Evolutionary conservation across 2,329 filamentous ascomycete genomes (phyloP).

Genomic region (Lachnum nothofagi): DNA sequence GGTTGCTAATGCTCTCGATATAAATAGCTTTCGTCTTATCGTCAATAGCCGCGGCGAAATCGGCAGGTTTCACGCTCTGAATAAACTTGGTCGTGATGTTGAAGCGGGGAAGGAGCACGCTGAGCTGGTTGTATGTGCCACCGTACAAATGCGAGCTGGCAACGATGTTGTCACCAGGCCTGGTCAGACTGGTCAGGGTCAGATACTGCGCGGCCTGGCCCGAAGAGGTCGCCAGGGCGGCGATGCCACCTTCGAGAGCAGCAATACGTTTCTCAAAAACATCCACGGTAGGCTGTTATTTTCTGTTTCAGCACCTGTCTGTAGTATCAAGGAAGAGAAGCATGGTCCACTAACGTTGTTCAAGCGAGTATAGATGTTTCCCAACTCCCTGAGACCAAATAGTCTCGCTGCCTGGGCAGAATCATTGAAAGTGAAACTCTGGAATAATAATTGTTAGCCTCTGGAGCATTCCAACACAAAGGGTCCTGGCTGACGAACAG

Average conservation of each 20-base stretch:
- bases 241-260: slow-evolving; percentile 88
- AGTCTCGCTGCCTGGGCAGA: slow-evolving; percentile 91
- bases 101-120: slow-evolving; percentile 77
- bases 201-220: slow-evolving; percentile 93
- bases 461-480: neutral
- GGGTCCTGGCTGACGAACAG: slow-evolving; percentile 41
- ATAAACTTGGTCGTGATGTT: slow-evolving; percentile 88
- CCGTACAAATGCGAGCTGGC: slow-evolving; percentile 88
- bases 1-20: slow-evolving; percentile 84
- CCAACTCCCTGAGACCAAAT: slow-evolving; percentile 93
- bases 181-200: slow-evolving; percentile 75
- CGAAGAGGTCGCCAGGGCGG: slow-evolving; percentile 76
- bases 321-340: too few species aligned
- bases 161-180: slow-evolving; percentile 87
- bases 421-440: slow-evolving; percentile 93
- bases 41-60: slow-evolving; percentile 78
- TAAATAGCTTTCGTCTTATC: slow-evolving; percentile 91
- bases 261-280: slow-evolving; percentile 95
- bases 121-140: slow-evolving; percentile 96
- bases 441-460: slow-evolving; percentile 17
- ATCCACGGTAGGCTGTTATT: slow-evolving; percentile 82
- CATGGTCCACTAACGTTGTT: slow-evolving; percentile 61
- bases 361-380: slow-evolving; percentile 93
- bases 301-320: too few species aligned
- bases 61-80: slow-evolving; percentile 70